A percentile compares a stretch with the other conserved stretches of the same genome.
These are phyloP conservation scores for Agrostemma githago DNA, from an alignment of 148 eudicot species.

Conservation along the genomic window DNA sequence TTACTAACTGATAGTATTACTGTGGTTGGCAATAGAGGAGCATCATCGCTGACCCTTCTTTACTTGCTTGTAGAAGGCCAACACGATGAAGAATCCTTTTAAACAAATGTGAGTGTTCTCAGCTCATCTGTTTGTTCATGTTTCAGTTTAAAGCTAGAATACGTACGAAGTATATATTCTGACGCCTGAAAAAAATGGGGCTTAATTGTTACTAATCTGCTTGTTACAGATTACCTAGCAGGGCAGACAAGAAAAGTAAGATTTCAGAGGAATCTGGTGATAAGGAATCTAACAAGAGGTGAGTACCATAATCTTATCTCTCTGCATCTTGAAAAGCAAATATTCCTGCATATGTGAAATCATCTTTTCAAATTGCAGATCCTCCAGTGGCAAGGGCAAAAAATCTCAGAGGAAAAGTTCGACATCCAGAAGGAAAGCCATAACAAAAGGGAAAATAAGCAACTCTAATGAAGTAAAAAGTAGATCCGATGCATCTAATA, in stretches of 20 bases:
- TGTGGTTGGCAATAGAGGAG: background rate
- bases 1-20: background rate
- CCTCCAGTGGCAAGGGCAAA: conserved; percentile 51
- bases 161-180: background rate
- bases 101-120: conserved; percentile 53
- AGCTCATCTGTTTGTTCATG: background rate
- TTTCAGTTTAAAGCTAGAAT: background rate
- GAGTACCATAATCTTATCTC: conserved; percentile 8
- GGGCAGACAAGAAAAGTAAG: conserved; percentile 39
- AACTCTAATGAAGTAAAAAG: conserved; percentile 35
- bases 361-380: conserved; percentile 34
- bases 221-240: conserved; percentile 42
- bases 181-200: background rate
- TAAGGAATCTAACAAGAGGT: conserved; percentile 46
- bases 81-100: conserved; percentile 37
- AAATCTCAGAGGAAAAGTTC: conserved; percentile 50
- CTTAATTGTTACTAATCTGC: conserved; percentile 9
- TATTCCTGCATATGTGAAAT: conserved; percentile 11
- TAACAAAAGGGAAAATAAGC: conserved; percentile 28
- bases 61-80: conserved; percentile 44
- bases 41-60: conserved; percentile 25
- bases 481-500: conserved; percentile 36
- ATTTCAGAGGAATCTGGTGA: conserved; percentile 30
- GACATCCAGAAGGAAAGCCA: conserved; percentile 34
- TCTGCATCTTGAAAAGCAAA: conserved; percentile 6